phyloP scores from a whole-genome alignment of 2,329 filamentous ascomycete species.

The Cytospora leucostoma region DNA sequence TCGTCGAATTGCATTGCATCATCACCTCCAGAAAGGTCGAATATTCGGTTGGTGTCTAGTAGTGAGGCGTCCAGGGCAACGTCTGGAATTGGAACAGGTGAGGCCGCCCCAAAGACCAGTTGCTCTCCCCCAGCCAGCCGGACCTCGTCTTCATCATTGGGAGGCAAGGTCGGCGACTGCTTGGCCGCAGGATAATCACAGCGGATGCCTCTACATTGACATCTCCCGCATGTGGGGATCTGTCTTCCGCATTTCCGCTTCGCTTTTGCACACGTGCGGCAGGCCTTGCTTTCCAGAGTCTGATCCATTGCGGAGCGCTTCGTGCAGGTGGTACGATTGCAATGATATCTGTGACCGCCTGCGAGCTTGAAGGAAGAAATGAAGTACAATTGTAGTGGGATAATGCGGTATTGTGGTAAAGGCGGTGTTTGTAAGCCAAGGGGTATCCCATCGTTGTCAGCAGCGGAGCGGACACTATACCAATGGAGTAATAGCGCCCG shows the following conservation, averaged over 20 bases:
- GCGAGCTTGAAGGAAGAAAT: not conserved
- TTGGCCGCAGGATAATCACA: conserved; percentile 32
- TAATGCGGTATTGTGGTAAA: not conserved
- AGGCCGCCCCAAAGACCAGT: not conserved
- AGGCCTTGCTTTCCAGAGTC: conserved; percentile 30
- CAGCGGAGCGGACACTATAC: conserved; percentile 13
- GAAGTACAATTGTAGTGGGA: not conserved
- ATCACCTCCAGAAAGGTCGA: not conserved
- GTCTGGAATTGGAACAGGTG: not conserved
- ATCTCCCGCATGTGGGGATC: conserved; percentile 32
- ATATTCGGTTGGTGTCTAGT: not conserved
- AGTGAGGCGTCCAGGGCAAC: not conserved
- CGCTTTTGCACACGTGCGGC: conserved; percentile 29
- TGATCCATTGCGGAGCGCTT: conserved; percentile 7
- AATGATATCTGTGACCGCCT: not conserved
- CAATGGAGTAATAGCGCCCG: conserved; percentile 3
- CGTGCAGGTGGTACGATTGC: not conserved
- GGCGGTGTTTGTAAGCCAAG: not conserved
- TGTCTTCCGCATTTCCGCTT: conserved; percentile 32
- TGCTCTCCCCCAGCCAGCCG: not conserved
- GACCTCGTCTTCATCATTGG: not conserved
- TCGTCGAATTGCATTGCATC: conserved; percentile 10
- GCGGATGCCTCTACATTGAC: conserved; percentile 24
- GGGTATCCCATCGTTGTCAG: not conserved
- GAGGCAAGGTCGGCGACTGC: not conserved